phyloP scores from a whole-genome alignment of 1,284 basidiomycete species.

The Ustilago lituana region DNA sequence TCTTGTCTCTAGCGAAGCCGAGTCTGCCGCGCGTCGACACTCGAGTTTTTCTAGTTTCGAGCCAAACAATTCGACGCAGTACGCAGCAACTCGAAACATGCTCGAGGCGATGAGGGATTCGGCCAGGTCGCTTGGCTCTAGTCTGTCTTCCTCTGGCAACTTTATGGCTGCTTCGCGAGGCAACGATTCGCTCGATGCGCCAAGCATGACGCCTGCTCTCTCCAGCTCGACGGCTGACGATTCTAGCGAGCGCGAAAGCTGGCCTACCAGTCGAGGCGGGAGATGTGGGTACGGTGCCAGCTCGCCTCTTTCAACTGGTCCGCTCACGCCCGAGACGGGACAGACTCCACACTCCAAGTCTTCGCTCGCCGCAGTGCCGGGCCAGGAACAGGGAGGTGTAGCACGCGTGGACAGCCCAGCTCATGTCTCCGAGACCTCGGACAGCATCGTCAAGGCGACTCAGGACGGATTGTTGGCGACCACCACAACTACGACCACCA shows the following conservation, averaged over 20 bases:
- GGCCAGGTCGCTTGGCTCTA: not conserved
- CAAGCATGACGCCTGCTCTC: slow-evolving; percentile 24
- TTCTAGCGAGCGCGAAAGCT: slow-evolving; percentile 48
- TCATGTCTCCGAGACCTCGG: slow-evolving; percentile 30
- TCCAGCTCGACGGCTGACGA: slow-evolving; percentile 32
- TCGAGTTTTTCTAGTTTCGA: slow-evolving; percentile 50
- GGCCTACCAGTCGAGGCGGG: slow-evolving; percentile 46
- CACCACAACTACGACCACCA: slow-evolving; percentile 42
- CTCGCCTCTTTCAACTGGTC: slow-evolving; percentile 24
- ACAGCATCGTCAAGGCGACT: slow-evolving; percentile 27
- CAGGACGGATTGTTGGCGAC: slow-evolving; percentile 28
- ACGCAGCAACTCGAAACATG: slow-evolving; percentile 22
- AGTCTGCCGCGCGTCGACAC: slow-evolving; percentile 37
- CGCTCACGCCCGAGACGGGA: slow-evolving; percentile 19
- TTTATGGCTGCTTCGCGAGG: slow-evolving; percentile 1
- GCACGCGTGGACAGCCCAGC: slow-evolving; percentile 9
- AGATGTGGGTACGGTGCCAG: slow-evolving; percentile 1
- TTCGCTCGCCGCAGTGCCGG: slow-evolving; percentile 9
- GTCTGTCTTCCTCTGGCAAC: slow-evolving; percentile 11
- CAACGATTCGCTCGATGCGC: slow-evolving; percentile 10
- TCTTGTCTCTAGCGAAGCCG: not conserved
- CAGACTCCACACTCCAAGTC: slow-evolving; percentile 3
- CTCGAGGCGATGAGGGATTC: slow-evolving; percentile 22
- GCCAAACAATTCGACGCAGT: slow-evolving; percentile 24
- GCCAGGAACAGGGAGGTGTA: slow-evolving; percentile 4